Base-by-base conservation (phyloP, 1,139 yeast species). In the Kurtzmaniella quercitrusa region DNA sequence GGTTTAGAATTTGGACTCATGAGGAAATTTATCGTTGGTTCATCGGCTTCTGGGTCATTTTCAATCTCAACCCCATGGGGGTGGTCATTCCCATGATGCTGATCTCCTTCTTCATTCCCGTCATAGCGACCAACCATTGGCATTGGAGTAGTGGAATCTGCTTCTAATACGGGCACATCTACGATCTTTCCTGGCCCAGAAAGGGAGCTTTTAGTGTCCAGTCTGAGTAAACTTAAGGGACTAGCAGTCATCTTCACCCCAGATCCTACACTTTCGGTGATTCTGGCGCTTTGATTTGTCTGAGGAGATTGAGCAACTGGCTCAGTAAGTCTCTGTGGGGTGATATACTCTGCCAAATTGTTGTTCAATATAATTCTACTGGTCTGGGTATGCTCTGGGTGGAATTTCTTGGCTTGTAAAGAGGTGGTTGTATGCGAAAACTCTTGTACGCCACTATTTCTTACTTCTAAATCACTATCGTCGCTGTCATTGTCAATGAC, bases 241-340 rank as follows among this genome's bases (percentile, higher is more conserved):
- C 65, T 61, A 2, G 63, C 56, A 7, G 50, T 44, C 37, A 59
- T 62, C 38, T 57, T 55, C 39, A 17, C 33, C 25, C 25, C 25
- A 9, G 43, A 41, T 16, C 16, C 19, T 7, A 43, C 16, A 9
- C 33, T 46, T 38, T 48, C 54, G 25, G 52, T 43, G 3, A 56
- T 47, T 46, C 72, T 51, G 19, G 60, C 60, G 16, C 57, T 57
- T 45, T 70, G 76, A 46, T 65, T 70, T 4, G 72, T 63, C 3
- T 57, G 57, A 2, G 77, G 77, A 38, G 73, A 65, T 27, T 60
- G 55, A 3, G 78, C 75, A 8, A 66, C 58, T 2, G 77, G 70
- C 44, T 73, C 77, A 0, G 78, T 73, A 16, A 59, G 55, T 38
- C 77, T 59, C 34, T 69, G 64, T 2, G 78, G 78, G 0, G 79